Percentiles rank a stretch among this genome's conserved stretches.
Conservation (phyloP, 2,329 filamentous ascomycete genomes). For the Nannizziopsis barbatae region DNA sequence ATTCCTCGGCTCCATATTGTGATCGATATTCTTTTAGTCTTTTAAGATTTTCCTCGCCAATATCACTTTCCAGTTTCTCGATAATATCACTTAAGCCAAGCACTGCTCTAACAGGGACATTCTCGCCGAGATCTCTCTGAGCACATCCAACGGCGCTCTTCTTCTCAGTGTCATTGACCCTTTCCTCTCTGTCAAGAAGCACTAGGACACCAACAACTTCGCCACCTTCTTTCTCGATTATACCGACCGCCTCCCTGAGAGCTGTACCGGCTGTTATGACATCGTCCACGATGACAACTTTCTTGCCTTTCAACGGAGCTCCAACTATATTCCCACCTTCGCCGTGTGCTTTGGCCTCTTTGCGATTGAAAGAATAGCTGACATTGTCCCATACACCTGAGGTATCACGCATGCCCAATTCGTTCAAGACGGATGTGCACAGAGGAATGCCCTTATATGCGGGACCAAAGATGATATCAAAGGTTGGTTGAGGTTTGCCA, state of each 20-base stretch:
- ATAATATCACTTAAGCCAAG: slow-evolving; percentile 76
- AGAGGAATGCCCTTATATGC: slow-evolving; percentile 97
- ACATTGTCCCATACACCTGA: slow-evolving; percentile 53
- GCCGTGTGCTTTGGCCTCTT: slow-evolving; percentile 91
- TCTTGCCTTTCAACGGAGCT: slow-evolving; percentile 70
- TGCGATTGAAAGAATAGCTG: slow-evolving; percentile 87
- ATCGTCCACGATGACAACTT: slow-evolving; percentile 84
- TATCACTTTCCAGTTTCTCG: slow-evolving; percentile 52
- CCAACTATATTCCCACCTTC: slow-evolving; percentile 92
- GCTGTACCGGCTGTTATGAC: slow-evolving; percentile 94
- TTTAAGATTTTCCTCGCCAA: slow-evolving; percentile 51
- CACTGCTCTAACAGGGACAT: slow-evolving; percentile 65
- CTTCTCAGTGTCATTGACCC: slow-evolving; percentile 50
- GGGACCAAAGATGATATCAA: slow-evolving; percentile 85
- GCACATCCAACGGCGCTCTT: slow-evolving; percentile 80
- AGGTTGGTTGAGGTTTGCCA: slow-evolving; percentile 37
- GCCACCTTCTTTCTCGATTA: slow-evolving; percentile 77
- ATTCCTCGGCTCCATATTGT: slow-evolving; percentile 29
- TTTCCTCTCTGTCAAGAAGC: slow-evolving; percentile 61
- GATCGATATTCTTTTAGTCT: slow-evolving; percentile 62
- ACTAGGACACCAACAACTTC: slow-evolving; percentile 78
- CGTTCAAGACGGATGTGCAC: slow-evolving; percentile 63
- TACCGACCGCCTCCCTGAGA: slow-evolving; percentile 80
- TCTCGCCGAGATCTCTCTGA: slow-evolving; percentile 58
- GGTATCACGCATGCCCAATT: slow-evolving; percentile 57